These are phyloP conservation scores for Saccharomycopsis javanensis DNA, from an alignment of 805 yeast genomes.

Conservation along the genomic window DNA sequence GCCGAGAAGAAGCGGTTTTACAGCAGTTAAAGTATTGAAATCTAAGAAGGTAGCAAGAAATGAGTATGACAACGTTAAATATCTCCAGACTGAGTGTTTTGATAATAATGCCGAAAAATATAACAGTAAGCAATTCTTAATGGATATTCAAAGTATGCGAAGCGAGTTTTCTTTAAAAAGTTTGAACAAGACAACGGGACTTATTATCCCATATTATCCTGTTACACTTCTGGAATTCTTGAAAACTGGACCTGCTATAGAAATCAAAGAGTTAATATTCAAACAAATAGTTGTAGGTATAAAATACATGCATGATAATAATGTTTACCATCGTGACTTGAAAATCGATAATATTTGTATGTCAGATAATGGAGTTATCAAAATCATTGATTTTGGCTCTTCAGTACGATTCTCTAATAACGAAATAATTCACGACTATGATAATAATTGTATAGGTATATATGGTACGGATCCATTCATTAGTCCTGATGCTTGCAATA, in stretches of 20 bases:
- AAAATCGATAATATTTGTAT: conserved; percentile 81
- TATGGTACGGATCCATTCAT: conserved; percentile 19
- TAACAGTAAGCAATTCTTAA: neutral
- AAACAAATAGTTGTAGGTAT: conserved; percentile 79
- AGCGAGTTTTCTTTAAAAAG: neutral
- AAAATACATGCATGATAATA: conserved; percentile 75
- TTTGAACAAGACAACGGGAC: neutral
- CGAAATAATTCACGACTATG: neutral
- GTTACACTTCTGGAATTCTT: conserved; percentile 7
- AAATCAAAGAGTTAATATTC: conserved; percentile 27
- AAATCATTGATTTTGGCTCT: conserved; percentile 82
- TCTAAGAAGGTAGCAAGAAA: neutral
- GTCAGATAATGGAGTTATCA: conserved; percentile 53
- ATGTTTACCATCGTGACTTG: conserved; percentile 87
- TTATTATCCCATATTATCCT: conserved; percentile 16
- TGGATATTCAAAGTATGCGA: neutral
- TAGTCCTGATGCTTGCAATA: conserved; percentile 14
- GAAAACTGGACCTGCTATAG: neutral
- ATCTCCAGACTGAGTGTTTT: neutral
- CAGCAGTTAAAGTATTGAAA: neutral
- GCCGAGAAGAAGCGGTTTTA: neutral
- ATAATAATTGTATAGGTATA: conserved; percentile 8
- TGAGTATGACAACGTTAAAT: neutral
- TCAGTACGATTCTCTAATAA: neutral
- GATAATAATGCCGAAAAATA: neutral